Conservation (phyloP, 257 asterid genomes). For the Solanum neorickii region DNA sequence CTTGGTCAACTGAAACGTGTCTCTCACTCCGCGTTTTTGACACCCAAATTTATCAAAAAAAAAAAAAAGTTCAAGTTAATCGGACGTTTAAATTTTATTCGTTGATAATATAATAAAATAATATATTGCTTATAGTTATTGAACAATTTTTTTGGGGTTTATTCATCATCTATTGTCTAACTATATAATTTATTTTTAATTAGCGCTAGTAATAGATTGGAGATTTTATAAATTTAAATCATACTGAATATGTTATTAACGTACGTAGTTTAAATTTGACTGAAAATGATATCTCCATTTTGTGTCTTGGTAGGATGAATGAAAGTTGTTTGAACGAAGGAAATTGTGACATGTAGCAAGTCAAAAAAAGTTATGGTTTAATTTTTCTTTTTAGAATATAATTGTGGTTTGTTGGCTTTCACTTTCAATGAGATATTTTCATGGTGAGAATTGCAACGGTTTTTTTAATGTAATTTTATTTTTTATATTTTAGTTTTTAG, state of each 20-base stretch:
- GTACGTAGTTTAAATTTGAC: too few species aligned
- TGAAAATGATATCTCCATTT: background rate
- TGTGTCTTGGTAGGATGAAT: background rate
- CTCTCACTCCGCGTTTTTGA: background rate
- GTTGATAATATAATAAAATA: background rate
- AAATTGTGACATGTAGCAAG: background rate
- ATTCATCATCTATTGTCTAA: background rate
- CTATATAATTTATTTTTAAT: background rate
- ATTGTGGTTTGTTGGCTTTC: background rate
- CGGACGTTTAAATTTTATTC: background rate
- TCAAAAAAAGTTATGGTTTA: background rate
- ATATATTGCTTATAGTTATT: background rate
- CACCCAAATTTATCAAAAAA: background rate
- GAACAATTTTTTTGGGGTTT: background rate
- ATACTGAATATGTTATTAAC: background rate
- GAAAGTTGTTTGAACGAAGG: background rate
- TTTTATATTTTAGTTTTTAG: too few species aligned
- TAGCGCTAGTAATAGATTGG: background rate
- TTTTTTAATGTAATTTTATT: too few species aligned
- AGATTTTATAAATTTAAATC: background rate
- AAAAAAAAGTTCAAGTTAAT: background rate
- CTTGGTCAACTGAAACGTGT: conserved; percentile 4
- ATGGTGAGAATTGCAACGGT: background rate
- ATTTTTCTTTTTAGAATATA: background rate
- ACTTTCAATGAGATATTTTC: background rate